Evolutionary conservation across 164 flowering plant genomes (phyloP).

Genomic region (Annona cherimola): DNA sequence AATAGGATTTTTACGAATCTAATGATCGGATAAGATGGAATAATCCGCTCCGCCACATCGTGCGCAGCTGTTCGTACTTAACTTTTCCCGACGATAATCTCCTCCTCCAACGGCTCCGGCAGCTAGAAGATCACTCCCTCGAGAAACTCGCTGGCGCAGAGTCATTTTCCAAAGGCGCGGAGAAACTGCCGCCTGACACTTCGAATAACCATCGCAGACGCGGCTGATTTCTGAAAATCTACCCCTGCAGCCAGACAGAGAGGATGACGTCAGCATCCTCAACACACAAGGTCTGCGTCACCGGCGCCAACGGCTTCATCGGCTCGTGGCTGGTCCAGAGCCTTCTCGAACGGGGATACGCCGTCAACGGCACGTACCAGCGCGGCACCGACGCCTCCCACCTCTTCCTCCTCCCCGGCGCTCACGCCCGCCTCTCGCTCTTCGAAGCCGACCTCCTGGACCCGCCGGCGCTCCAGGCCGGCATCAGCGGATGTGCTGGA

Average conservation of each 20-base stretch:
- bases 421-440: conserved; percentile 18
- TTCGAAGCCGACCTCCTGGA: conserved; percentile 56
- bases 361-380: conserved; percentile 50
- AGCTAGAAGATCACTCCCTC: too few relatives aligned
- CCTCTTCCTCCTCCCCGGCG: conserved; percentile 36
- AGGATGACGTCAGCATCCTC: not conserved
- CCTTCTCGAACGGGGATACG: conserved; percentile 52
- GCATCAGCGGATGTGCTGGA: conserved; percentile 52
- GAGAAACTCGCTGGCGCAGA: too few relatives aligned
- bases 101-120: too few relatives aligned
- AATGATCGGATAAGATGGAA: too few relatives aligned
- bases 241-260: not conserved
- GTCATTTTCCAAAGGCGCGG: too few relatives aligned
- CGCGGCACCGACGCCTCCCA: conserved; percentile 58
- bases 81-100: too few relatives aligned
- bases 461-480: conserved; percentile 33
- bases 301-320: conserved; percentile 86
- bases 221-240: too few relatives aligned
- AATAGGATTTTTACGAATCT: too few relatives aligned
- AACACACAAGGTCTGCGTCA: conserved; percentile 48
- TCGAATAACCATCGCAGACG: too few relatives aligned
- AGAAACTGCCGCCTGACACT: too few relatives aligned
- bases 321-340: conserved; percentile 67
- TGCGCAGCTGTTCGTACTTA: too few relatives aligned
- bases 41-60: too few relatives aligned